These are phyloP conservation scores for Xylaria sp. DNA, from an alignment of 2,329 filamentous ascomycete genomes.

Conservation along the genomic window DNA sequence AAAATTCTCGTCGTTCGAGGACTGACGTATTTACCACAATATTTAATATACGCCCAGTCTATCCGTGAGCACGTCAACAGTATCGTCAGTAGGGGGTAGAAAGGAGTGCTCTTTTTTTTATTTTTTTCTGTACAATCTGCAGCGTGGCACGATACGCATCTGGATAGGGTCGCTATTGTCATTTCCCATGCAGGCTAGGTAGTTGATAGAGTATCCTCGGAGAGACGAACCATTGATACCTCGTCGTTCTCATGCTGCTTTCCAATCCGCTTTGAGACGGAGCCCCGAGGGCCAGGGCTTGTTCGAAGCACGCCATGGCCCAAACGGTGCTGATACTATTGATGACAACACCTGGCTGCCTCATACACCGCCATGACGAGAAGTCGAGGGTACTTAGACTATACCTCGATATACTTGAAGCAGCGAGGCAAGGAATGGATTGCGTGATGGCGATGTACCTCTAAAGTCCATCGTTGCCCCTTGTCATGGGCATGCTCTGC, in stretches of 20 bases:
- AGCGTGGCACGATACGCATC: not conserved
- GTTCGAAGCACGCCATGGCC: not conserved
- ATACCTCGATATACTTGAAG: not conserved
- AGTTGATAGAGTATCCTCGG: not conserved
- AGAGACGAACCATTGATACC: not conserved
- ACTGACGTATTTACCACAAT: constrained; percentile 1
- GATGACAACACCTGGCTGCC: not conserved
- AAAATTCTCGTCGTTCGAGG: not conserved
- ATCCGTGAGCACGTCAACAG: not conserved
- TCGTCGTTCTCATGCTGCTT: not conserved
- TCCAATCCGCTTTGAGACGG: not conserved
- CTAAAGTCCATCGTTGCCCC: not conserved
- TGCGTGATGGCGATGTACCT: constrained; percentile 9
- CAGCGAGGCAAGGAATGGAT: constrained; percentile 2
- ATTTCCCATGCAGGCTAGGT: not conserved
- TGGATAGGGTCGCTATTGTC: not conserved
- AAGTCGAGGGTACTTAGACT: not conserved
- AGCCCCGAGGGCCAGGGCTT: not conserved
- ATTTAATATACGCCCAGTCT: constrained; percentile 1
- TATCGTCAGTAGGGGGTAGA: not conserved
- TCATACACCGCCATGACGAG: not conserved
- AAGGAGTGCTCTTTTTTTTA: not conserved
- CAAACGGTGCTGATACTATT: not conserved
- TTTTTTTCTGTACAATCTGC: not conserved
- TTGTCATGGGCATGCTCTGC: not conserved